phyloP scores from a whole-genome alignment of 2,329 filamentous ascomycete species.

The Trichophaea hybrida region DNA sequence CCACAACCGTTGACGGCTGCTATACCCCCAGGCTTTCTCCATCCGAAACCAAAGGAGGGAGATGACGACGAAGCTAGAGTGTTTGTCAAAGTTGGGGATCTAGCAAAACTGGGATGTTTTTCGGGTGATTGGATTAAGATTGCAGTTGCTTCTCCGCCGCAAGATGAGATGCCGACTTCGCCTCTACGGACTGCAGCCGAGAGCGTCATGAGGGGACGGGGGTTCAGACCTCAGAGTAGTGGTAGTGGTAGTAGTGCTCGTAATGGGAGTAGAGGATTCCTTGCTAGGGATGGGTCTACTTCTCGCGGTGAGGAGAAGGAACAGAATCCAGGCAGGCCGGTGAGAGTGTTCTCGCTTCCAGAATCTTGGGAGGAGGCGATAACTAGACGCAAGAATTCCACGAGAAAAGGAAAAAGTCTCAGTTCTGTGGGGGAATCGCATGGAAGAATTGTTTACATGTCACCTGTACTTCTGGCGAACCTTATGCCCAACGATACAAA shows the following conservation, averaged over 20 bases:
- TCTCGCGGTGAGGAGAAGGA: conserved; percentile 45
- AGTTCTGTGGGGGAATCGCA: conserved; percentile 39
- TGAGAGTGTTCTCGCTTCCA: conserved; percentile 76
- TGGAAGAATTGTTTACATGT: conserved; percentile 48
- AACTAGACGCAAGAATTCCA: conserved; percentile 28
- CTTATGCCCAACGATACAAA: conserved; percentile 40
- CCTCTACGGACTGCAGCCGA: conserved; percentile 16
- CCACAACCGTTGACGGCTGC: conserved; percentile 30
- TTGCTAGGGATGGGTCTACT: conserved; percentile 29
- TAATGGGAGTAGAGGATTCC: conserved; percentile 15
- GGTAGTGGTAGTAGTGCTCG: not conserved
- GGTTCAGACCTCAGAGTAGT: conserved; percentile 2
- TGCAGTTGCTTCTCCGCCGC: conserved; percentile 27
- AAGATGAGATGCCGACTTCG: conserved; percentile 4
- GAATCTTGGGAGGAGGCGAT: conserved; percentile 54
- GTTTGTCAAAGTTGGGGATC: conserved; percentile 73
- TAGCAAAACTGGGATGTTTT: conserved; percentile 87
- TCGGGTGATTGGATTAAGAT: conserved; percentile 80
- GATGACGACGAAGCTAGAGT: conserved; percentile 80
- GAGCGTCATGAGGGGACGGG: conserved; percentile 12
- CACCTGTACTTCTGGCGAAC: conserved; percentile 77
- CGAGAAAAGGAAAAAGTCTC: conserved; percentile 31
- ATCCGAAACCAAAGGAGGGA: conserved; percentile 60
- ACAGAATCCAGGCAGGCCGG: conserved; percentile 46
- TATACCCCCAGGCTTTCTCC: conserved; percentile 63